Percentiles rank a stretch among this genome's conserved stretches.
Conservation (phyloP, 768 basidiomycete species). For the Amanita pseudoporphyria region DNA sequence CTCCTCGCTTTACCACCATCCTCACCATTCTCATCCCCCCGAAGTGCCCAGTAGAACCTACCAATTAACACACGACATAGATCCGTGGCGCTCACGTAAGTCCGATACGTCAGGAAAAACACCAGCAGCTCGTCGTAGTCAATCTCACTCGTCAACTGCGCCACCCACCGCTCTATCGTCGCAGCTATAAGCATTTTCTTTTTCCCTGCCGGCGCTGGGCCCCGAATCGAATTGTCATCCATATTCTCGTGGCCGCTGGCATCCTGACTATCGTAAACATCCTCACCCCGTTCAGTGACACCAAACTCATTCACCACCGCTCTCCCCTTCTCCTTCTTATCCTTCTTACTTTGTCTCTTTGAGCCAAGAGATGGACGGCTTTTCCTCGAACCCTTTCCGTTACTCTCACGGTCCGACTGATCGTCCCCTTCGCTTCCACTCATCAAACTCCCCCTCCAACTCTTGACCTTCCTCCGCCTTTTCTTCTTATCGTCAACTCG, state of each 20-base stretch:
- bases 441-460: slow-evolving; percentile 3
- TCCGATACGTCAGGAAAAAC: slow-evolving; percentile 89
- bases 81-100: slow-evolving; percentile 72
- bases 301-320: slow-evolving; percentile 5
- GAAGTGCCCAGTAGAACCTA: slow-evolving; percentile 85
- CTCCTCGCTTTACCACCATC: background rate
- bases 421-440: slow-evolving; percentile 10
- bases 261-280: background rate
- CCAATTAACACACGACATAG: slow-evolving; percentile 76
- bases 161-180: slow-evolving; percentile 90
- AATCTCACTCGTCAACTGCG: slow-evolving; percentile 79
- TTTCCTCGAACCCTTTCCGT: slow-evolving; percentile 26
- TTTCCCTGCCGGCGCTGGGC: slow-evolving; percentile 15
- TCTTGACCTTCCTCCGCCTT: background rate
- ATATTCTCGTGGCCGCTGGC: background rate
- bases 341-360: slow-evolving; percentile 22
- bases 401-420: slow-evolving; percentile 29
- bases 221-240: background rate
- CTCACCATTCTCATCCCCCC: slow-evolving; percentile 11
- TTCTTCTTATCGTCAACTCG: background rate
- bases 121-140: slow-evolving; percentile 82
- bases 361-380: slow-evolving; percentile 25
- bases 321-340: slow-evolving; percentile 11
- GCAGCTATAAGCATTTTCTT: slow-evolving; percentile 70
- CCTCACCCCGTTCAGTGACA: background rate